Evolutionary conservation across 1,139 yeast genomes (phyloP).

Genomic region (Saccharomycopsis hybrid): DNA sequence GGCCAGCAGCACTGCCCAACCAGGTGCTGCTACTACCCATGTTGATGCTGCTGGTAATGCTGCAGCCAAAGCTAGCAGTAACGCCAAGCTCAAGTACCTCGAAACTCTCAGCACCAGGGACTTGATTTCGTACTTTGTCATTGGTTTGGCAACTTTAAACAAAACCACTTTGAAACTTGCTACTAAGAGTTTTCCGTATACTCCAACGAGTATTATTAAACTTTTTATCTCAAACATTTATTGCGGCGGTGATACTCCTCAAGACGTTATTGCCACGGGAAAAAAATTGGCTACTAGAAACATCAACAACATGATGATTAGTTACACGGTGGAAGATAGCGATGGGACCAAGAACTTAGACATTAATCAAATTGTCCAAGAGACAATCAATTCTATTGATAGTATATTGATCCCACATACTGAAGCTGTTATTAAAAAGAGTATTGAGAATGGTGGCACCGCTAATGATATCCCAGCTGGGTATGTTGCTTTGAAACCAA

Average conservation of each 20-base stretch:
- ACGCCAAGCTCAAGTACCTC: conserved; percentile 24
- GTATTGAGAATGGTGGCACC: conserved; percentile 23
- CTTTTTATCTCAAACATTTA: conserved; percentile 73
- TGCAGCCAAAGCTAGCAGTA: too few relatives aligned
- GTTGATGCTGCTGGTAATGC: too few relatives aligned
- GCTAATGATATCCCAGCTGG: conserved; percentile 71
- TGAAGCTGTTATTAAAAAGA: conserved; percentile 37
- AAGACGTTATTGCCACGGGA: conserved; percentile 68
- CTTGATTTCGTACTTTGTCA: conserved; percentile 54
- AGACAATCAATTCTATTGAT: conserved; percentile 61
- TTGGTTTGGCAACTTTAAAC: conserved; percentile 62
- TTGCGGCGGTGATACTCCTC: conserved; percentile 82
- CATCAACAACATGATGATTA: conserved; percentile 88
- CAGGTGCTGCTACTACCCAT: too few relatives aligned
- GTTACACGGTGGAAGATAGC: conserved; percentile 89
- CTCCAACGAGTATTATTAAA: conserved; percentile 68
- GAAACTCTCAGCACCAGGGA: conserved; percentile 31
- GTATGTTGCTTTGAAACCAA: conserved; percentile 87
- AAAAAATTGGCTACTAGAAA: conserved; percentile 61
- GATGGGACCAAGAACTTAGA: conserved; percentile 63
- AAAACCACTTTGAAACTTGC: conserved; percentile 54
- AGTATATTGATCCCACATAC: conserved; percentile 72
- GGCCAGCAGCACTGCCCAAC: too few relatives aligned
- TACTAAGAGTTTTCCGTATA: conserved; percentile 63
- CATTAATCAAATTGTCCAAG: conserved; percentile 56